Evolutionary conservation across 2,329 filamentous ascomycete genomes (phyloP).

Genomic region (Falciphora oryzae): DNA sequence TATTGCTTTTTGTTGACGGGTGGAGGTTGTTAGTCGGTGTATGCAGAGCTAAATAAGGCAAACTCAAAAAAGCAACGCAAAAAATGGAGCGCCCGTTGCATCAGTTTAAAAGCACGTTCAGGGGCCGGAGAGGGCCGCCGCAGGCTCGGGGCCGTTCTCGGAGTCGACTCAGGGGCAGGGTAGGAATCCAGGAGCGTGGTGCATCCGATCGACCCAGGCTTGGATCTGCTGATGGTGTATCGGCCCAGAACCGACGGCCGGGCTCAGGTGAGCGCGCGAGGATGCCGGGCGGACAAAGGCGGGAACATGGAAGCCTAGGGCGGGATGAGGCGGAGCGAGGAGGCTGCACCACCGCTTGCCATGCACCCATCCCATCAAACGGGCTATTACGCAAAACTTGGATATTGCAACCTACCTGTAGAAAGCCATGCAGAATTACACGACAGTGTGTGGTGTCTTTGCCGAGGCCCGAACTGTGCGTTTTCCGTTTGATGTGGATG

Average conservation of each 20-base stretch:
- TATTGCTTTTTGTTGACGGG: too few relatives aligned
- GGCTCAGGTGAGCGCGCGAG: neutral
- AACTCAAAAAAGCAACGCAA: neutral
- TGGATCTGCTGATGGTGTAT: neutral
- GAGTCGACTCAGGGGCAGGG: too few relatives aligned
- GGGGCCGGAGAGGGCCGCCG: neutral
- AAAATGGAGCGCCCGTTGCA: neutral
- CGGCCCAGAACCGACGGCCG: neutral
- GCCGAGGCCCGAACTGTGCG: neutral
- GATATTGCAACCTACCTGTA: neutral
- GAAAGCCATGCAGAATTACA: neutral
- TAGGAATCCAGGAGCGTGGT: too few relatives aligned
- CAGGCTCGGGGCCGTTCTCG: too few relatives aligned
- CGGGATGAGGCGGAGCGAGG: too few relatives aligned
- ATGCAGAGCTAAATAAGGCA: neutral
- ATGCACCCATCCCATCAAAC: neutral
- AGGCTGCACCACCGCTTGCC: too few relatives aligned
- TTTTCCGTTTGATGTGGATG: neutral
- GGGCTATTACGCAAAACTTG: too few relatives aligned
- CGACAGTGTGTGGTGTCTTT: too few relatives aligned
- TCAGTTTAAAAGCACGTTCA: neutral
- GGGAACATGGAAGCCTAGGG: too few relatives aligned
- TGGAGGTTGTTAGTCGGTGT: neutral
- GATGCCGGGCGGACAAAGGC: too few relatives aligned
- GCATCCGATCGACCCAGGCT: too few relatives aligned